A percentile compares a stretch with the other conserved stretches of the same genome.
Conservation (phyloP, 2,329 filamentous ascomycete species). For the Claviceps fusiformis region DNA sequence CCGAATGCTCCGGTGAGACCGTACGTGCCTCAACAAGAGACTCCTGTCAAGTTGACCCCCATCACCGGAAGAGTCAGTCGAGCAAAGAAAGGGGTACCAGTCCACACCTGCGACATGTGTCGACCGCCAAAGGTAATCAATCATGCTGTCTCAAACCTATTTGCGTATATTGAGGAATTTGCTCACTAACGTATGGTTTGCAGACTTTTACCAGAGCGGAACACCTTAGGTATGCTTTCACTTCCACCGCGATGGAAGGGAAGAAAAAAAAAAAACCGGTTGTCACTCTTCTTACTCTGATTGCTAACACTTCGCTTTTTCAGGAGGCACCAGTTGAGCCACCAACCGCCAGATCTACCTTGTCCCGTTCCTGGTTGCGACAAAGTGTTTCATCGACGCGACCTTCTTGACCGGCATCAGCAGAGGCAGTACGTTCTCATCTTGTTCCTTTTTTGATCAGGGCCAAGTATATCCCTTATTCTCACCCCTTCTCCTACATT, state of each 20-base stretch:
- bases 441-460: neutral
- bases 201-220: conserved; percentile 51
- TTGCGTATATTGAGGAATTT: neutral
- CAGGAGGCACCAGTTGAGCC: conserved; percentile 48
- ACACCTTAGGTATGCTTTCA: conserved; percentile 38
- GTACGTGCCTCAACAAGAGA: conserved; percentile 23
- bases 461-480: neutral
- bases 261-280: too few species aligned
- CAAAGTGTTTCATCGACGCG: conserved; percentile 43
- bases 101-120: conserved; percentile 40
- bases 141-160: neutral
- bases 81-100: conserved; percentile 45
- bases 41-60: conserved; percentile 38
- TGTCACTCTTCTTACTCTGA: neutral
- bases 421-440: conserved; percentile 21
- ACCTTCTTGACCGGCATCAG: conserved; percentile 45
- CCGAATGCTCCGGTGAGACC: conserved; percentile 25
- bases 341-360: conserved; percentile 37
- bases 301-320: conserved; percentile 12
- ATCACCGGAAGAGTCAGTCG: conserved; percentile 43
- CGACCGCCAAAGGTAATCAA: conserved; percentile 34
- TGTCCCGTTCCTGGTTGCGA: conserved; percentile 42
- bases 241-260: conserved; percentile 4
- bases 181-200: neutral
- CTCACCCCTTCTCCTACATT: too few species aligned